These are phyloP conservation scores for Neckera pumila DNA, from an alignment of 225 moss, liverwort and hornwort genomes.

Conservation along the genomic window DNA sequence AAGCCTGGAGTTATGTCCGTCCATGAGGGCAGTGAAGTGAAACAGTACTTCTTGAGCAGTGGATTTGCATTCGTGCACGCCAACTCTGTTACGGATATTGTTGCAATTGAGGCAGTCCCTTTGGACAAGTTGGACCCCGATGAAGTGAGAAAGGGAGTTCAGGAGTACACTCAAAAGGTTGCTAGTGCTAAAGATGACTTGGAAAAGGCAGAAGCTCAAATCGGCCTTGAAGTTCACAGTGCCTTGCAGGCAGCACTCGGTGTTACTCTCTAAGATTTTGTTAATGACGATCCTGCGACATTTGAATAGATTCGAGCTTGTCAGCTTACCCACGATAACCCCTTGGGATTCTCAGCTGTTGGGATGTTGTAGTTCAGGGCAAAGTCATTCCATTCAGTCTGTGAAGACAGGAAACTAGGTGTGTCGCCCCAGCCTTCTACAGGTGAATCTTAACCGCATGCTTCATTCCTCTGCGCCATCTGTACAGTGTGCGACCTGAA, in stretches of 20 bases:
- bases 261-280: constrained; percentile 7
- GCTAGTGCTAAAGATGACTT: constrained; percentile 57
- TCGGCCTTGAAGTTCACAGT: constrained; percentile 68
- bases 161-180: constrained; percentile 60
- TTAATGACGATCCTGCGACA: not conserved
- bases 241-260: constrained; percentile 27
- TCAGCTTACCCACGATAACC: not conserved
- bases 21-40: constrained; percentile 52
- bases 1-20: constrained; percentile 66
- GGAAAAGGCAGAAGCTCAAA: constrained; percentile 88
- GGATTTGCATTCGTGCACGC: constrained; percentile 74
- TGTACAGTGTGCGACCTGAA: constrained; percentile 10
- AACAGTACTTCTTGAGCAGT: constrained; percentile 76
- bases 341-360: constrained; percentile 5
- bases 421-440: not conserved
- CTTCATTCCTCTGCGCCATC: not conserved
- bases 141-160: constrained; percentile 52
- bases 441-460: not conserved
- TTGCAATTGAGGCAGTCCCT: constrained; percentile 55
- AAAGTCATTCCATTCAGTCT: not conserved
- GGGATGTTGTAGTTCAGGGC: not conserved
- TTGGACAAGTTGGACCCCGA: constrained; percentile 73
- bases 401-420: constrained; percentile 1
- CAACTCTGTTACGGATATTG: constrained; percentile 64
- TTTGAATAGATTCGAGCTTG: constrained; percentile 9